phyloP scores from a whole-genome alignment of 257 asterid species.

The Gentiana macrophylla region DNA sequence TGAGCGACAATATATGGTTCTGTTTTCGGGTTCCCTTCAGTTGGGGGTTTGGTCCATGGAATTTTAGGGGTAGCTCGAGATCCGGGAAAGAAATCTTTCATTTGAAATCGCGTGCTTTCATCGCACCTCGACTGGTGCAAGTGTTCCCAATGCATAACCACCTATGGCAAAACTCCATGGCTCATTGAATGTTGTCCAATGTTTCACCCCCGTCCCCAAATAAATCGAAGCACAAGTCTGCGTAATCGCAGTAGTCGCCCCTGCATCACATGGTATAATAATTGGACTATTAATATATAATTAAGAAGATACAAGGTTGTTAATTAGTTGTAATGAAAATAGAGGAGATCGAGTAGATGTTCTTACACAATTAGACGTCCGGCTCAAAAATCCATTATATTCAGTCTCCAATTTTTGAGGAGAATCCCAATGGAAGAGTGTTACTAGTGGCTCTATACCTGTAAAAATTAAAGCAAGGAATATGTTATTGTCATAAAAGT shows the following conservation, averaged over 20 bases:
- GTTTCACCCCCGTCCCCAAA: slow-evolving; percentile 3
- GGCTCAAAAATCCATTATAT: not conserved
- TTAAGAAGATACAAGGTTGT: no score
- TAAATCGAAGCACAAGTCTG: slow-evolving; percentile 1
- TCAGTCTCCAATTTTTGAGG: not conserved
- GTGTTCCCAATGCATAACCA: not conserved
- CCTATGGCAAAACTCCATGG: slow-evolving; percentile 2
- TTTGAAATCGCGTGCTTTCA: not conserved
- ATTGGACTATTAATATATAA: not conserved
- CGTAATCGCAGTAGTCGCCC: not conserved
- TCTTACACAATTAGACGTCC: not conserved
- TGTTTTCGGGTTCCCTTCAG: not conserved
- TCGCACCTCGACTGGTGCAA: slow-evolving; percentile 1
- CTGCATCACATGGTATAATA: not conserved
- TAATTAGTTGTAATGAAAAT: not conserved
- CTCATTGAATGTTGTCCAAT: slow-evolving; percentile 4
- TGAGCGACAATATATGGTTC: slow-evolving; percentile 2
- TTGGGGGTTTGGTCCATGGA: not conserved
- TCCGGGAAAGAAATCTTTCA: not conserved
- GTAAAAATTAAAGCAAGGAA: not conserved
- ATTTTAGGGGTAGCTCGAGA: not conserved
- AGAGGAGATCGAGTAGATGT: not conserved
- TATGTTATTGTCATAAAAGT: no score
- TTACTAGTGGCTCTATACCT: slow-evolving; percentile 1
- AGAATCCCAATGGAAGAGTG: not conserved